phyloP scores from a whole-genome alignment of 2,329 filamentous ascomycete species.

The Aspergillus sp. region DNA sequence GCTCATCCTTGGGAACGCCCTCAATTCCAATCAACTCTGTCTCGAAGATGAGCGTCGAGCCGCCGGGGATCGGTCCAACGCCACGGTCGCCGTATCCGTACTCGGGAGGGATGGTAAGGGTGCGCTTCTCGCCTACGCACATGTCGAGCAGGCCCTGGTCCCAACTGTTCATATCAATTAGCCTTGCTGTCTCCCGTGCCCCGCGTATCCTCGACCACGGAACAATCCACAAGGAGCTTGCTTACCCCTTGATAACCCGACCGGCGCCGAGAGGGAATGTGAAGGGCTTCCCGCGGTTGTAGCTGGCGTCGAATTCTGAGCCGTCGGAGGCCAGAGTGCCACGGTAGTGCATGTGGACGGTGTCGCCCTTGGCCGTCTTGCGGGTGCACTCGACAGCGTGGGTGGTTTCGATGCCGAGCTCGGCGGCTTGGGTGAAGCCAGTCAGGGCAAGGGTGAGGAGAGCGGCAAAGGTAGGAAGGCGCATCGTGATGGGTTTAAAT shows the following conservation, averaged over 20 bases:
- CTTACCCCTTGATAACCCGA: constrained; percentile 85
- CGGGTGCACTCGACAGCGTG: constrained; percentile 76
- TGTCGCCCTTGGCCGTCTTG: constrained; percentile 76
- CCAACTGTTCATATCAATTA: constrained; percentile 63
- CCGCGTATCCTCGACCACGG: neutral
- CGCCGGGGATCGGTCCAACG: constrained; percentile 82
- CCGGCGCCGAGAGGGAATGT: constrained; percentile 78
- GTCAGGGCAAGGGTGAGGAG: constrained; percentile 46
- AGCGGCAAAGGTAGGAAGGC: constrained; percentile 46
- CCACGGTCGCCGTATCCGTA: constrained; percentile 77
- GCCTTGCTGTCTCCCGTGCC: neutral
- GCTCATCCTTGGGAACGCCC: constrained; percentile 15
- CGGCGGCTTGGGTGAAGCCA: constrained; percentile 54
- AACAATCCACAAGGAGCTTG: neutral
- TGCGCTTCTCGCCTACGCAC: constrained; percentile 94
- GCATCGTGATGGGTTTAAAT: constrained; percentile 42
- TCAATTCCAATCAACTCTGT: constrained; percentile 19
- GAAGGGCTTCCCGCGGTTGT: constrained; percentile 77
- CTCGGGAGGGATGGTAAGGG: constrained; percentile 85
- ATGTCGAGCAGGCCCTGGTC: constrained; percentile 88
- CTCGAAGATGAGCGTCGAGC: constrained; percentile 49
- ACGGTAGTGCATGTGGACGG: constrained; percentile 83
- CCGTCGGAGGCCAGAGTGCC: constrained; percentile 77
- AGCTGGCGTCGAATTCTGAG: constrained; percentile 80
- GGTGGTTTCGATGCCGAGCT: constrained; percentile 77